These are phyloP conservation scores for Solanum sejunctum DNA, from an alignment of 257 asterid species.

Conservation along the genomic window DNA sequence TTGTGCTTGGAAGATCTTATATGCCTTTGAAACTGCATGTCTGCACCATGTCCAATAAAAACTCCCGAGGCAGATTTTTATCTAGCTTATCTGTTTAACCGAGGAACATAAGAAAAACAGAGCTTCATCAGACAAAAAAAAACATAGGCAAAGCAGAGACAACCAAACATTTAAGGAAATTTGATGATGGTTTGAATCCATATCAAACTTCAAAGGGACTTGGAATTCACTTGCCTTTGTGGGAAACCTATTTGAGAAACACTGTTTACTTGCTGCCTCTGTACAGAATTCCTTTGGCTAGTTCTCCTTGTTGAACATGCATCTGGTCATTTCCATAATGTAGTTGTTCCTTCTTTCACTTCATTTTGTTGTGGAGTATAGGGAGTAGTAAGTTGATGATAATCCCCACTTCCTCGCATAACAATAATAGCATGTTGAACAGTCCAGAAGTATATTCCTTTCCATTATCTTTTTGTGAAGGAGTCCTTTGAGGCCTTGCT, in stretches of 20 bases:
- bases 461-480: neutral
- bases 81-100: neutral
- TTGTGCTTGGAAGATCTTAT: neutral
- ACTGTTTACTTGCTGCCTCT: neutral
- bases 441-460: neutral
- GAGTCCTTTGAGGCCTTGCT: neutral
- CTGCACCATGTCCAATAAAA: neutral
- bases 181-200: too few species aligned
- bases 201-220: neutral
- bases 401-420: too few species aligned
- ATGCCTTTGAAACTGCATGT: neutral
- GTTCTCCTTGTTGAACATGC: neutral
- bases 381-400: neutral
- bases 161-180: neutral
- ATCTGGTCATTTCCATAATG: neutral
- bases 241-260: neutral
- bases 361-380: neutral
- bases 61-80: neutral
- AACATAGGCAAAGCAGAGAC: neutral
- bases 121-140: too few species aligned
- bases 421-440: neutral
- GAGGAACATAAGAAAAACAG: neutral
- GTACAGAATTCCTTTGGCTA: neutral
- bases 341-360: neutral
- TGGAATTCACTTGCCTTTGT: neutral